These are phyloP conservation scores for Medicago arabica DNA, from an alignment of 306 rosid species.

Conservation along the genomic window DNA sequence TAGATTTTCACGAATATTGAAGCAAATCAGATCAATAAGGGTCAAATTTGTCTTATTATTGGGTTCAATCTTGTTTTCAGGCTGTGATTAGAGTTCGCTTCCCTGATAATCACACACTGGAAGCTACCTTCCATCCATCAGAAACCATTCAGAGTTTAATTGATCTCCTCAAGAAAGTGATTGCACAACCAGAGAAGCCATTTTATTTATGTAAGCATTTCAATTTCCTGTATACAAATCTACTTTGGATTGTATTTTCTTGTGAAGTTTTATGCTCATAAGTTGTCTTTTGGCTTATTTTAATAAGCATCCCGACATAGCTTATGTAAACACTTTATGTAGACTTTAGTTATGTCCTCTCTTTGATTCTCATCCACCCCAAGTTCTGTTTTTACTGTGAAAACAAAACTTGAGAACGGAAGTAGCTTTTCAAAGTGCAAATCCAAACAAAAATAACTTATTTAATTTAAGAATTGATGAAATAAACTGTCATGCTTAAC, in stretches of 20 bases:
- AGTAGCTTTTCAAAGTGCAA: neutral
- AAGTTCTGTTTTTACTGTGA: neutral
- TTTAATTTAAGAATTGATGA: neutral
- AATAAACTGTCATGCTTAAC: neutral
- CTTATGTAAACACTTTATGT: neutral
- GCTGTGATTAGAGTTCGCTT: conserved; percentile 85
- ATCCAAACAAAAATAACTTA: neutral
- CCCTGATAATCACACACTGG: conserved; percentile 91
- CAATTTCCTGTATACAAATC: conserved; percentile 23
- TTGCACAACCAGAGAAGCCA: conserved; percentile 72
- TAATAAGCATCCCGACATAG: neutral
- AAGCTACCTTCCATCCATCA: conserved; percentile 82
- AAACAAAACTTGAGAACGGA: neutral
- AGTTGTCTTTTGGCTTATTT: neutral
- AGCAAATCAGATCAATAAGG: conserved; percentile 9
- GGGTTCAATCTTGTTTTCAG: conserved; percentile 54
- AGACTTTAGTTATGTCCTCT: neutral
- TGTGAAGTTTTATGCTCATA: neutral
- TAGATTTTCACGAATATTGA: conserved; percentile 20
- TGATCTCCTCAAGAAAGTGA: conserved; percentile 77
- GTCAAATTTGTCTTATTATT: conserved; percentile 10
- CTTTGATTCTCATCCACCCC: neutral
- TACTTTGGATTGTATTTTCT: neutral
- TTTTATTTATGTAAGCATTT: conserved; percentile 77
- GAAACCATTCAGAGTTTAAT: conserved; percentile 78